These are phyloP conservation scores for Erythrophleum ivorense DNA, from an alignment of 331 rosid genomes.

Conservation along the genomic window DNA sequence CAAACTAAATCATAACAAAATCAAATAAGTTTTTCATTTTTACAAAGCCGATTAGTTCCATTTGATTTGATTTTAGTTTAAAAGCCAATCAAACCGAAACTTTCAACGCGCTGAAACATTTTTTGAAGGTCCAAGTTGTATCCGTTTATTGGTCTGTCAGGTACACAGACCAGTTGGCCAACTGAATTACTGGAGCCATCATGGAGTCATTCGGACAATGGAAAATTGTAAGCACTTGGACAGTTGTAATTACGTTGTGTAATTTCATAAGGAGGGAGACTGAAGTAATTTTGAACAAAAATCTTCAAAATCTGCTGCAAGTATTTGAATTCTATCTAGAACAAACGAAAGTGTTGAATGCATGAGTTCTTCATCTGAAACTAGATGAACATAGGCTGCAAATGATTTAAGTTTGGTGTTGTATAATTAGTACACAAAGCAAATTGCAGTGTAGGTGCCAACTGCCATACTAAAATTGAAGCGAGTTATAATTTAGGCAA, in stretches of 20 bases:
- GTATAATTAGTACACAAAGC: too few species aligned
- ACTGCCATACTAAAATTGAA: neutral
- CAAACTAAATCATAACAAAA: too few species aligned
- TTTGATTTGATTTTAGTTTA: too few species aligned
- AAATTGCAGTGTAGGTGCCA: too few species aligned
- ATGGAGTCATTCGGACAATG: conserved; percentile 72
- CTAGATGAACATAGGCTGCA: neutral
- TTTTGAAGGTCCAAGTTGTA: conserved; percentile 40
- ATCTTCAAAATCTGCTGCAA: neutral
- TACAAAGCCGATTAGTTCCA: too few species aligned
- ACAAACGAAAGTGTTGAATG: neutral
- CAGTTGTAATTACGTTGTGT: neutral
- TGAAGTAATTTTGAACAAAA: neutral
- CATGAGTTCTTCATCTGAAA: neutral
- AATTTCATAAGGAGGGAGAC: neutral
- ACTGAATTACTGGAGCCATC: conserved; percentile 50
- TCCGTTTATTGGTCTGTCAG: conserved; percentile 40
- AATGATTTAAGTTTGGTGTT: neutral
- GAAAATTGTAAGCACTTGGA: conserved; percentile 31
- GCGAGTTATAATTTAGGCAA: neutral
- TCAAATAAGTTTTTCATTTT: too few species aligned
- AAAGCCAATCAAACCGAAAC: too few species aligned
- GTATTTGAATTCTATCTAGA: neutral
- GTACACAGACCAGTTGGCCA: conserved; percentile 52
- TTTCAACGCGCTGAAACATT: neutral